These are phyloP conservation scores for Ophiocordyceps camponoti-saundersi DNA, from an alignment of 2,329 filamentous ascomycete genomes.

Conservation along the genomic window DNA sequence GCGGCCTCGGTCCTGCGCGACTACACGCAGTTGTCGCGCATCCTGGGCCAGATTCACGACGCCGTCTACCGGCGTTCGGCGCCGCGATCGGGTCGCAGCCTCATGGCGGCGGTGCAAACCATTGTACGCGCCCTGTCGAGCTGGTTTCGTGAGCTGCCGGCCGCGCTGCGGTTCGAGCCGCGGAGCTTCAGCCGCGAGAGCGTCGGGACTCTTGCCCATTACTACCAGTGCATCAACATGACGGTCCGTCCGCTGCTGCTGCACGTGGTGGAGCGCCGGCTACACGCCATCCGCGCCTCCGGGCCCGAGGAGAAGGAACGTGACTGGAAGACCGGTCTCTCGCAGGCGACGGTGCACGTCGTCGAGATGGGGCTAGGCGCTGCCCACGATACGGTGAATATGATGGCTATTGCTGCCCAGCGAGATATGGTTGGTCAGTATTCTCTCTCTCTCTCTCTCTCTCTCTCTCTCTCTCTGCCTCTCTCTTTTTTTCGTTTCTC, in stretches of 20 bases:
- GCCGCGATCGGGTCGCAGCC: slow-evolving; percentile 24
- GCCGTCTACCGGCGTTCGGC: slow-evolving; percentile 26
- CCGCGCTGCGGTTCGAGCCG: slow-evolving; percentile 29
- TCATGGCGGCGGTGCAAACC: slow-evolving; percentile 30
- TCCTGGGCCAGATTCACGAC: slow-evolving; percentile 27
- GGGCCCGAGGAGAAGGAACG: slow-evolving; percentile 12
- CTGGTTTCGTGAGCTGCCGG: slow-evolving; percentile 31
- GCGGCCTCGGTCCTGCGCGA: slow-evolving; percentile 29
- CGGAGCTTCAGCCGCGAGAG: slow-evolving; percentile 29
- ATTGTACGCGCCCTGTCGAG: slow-evolving; percentile 30
- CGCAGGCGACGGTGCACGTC: slow-evolving; percentile 27
- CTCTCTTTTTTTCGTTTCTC: too few relatives aligned
- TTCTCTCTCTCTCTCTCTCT: not conserved
- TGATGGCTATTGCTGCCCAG: slow-evolving; percentile 7
- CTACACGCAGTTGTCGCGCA: slow-evolving; percentile 34
- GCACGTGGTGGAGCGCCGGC: slow-evolving; percentile 30
- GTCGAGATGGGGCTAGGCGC: slow-evolving; percentile 35
- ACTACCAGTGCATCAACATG: slow-evolving; percentile 42
- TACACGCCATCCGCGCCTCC: slow-evolving; percentile 11
- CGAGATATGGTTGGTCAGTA: slow-evolving; percentile 26
- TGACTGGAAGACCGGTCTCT: slow-evolving; percentile 21
- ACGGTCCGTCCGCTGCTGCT: slow-evolving; percentile 35
- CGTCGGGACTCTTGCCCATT: slow-evolving; percentile 34
- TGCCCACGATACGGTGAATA: slow-evolving; percentile 21
- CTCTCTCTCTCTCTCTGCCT: not conserved